Evolutionary conservation across 129 eudicot species (phyloP).

Genomic region (Pittosporum tobira): DNA sequence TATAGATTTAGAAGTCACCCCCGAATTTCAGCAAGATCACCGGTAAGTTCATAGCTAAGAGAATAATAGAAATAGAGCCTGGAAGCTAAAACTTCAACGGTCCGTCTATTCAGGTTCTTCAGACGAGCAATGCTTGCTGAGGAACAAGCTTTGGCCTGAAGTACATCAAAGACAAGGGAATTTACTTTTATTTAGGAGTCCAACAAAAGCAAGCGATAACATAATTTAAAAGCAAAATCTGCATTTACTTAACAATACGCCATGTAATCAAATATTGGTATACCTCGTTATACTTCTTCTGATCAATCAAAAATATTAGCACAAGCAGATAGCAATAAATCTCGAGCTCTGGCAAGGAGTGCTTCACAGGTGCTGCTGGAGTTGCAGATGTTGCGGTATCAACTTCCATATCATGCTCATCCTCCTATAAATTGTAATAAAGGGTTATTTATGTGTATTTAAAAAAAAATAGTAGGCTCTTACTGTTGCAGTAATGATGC

Average conservation of each 20-base stretch:
- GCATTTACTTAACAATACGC: slow-evolving; percentile 1
- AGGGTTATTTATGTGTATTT: neutral
- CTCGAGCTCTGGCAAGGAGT: slow-evolving; percentile 71
- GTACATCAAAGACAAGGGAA: neutral
- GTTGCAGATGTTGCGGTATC: slow-evolving; percentile 71
- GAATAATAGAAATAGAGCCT: slow-evolving; percentile 81
- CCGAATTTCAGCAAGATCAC: slow-evolving; percentile 83
- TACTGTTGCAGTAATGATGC: neutral
- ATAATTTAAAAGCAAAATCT: slow-evolving; percentile 9
- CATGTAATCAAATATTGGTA: neutral
- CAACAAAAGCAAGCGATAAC: slow-evolving; percentile 4
- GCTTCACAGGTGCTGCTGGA: slow-evolving; percentile 45
- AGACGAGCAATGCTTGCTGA: slow-evolving; percentile 86
- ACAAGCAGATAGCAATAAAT: slow-evolving; percentile 88
- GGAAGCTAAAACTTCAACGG: slow-evolving; percentile 84
- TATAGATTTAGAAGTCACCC: slow-evolving; percentile 46
- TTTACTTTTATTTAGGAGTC: neutral
- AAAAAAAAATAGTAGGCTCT: neutral
- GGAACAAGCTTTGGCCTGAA: slow-evolving; percentile 93
- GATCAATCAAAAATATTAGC: slow-evolving; percentile 74
- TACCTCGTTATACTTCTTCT: slow-evolving; percentile 79
- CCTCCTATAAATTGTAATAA: slow-evolving; percentile 36
- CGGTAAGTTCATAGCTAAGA: slow-evolving; percentile 77
- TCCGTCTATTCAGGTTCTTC: slow-evolving; percentile 68
- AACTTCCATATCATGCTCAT: slow-evolving; percentile 80